Conservation (phyloP, 2,329 filamentous ascomycete genomes). For the Xylariaceae sp. region DNA sequence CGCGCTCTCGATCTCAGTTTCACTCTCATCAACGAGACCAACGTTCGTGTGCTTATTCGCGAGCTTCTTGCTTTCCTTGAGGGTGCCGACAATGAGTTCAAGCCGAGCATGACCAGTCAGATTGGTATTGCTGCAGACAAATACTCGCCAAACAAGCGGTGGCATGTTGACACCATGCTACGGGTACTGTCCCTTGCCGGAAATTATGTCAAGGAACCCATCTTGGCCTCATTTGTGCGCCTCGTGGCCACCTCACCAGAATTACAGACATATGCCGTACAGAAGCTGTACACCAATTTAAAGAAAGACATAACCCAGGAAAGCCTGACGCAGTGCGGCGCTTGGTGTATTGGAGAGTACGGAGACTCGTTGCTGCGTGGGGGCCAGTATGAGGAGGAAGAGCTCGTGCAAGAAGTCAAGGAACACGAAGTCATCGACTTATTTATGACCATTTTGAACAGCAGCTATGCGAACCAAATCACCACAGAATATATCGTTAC, state of each 20-base stretch:
- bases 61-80: constrained; percentile 94
- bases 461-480: constrained; percentile 86
- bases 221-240: constrained; percentile 92
- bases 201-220: constrained; percentile 97
- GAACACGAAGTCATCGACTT: constrained; percentile 89
- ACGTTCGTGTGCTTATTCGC: constrained; percentile 87
- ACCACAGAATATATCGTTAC: constrained; percentile 96
- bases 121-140: constrained; percentile 96
- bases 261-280: constrained; percentile 91
- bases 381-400: constrained; percentile 90
- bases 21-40: constrained; percentile 94
- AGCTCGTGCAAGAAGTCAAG: constrained; percentile 74
- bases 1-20: constrained; percentile 97
- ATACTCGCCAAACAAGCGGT: constrained; percentile 93
- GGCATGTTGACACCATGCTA: constrained; percentile 98
- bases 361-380: constrained; percentile 85
- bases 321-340: constrained; percentile 84
- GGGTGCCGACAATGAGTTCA: constrained; percentile 97
- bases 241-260: constrained; percentile 93
- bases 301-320: constrained; percentile 98
- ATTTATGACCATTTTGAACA: constrained; percentile 89
- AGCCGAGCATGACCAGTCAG: constrained; percentile 95
- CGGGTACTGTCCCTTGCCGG: constrained; percentile 89
- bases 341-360: constrained; percentile 98
- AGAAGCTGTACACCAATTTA: constrained; percentile 85